Base-by-base conservation (phyloP, 305 asterid species). In the Fraxinus velutina region DNA sequence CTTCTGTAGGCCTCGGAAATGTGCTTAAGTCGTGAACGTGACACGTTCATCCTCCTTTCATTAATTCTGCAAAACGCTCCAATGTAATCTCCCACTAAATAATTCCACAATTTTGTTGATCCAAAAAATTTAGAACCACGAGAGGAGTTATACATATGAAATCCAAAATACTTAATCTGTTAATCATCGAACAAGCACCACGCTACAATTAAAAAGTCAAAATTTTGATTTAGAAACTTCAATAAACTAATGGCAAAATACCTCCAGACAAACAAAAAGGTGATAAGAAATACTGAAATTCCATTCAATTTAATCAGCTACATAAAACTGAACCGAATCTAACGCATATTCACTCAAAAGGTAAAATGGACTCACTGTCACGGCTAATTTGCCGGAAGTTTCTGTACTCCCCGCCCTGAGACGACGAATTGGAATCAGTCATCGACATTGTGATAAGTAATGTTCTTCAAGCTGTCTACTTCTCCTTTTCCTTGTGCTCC, bases 401-500 rank as follows among this genome's bases (percentile, higher is more conserved):
- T 88, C 90, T 95, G 89, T 91, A 88, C 87, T 95, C 99, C 87
- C 88, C 87, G 79, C 97, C 96, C 81, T 93, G 99, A 76, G 98
- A 95, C 84, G 99, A 93, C 84, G 97, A 86, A 84, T 95, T 97
- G 52, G 99, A 95, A 92, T 95, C 99, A 24, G 98, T 93, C 90
- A 90, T 91, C 85, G 98, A 92, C 97, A 93, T 89, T 62, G 80
- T 36, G 85, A 32, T 76, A 24, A 24, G 76, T 6, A 81, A 80
- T 68, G 32, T 64, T 73, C 75, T 22, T 73, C 15, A 73, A 71
- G 62, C 80, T 76, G 27, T 33, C 72, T 34, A 32, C 71, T 47
- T 6, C 2, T 29, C 39, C 4, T 70, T 60, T 57, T 72, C 44
- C 83, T 76, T 80, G 76, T 68, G 75, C 75, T 29, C 34, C 8